Percentiles rank a stretch among this genome's conserved stretches.
Conservation (phyloP, 108 stramenopile species). For the Tribonema minus region DNA sequence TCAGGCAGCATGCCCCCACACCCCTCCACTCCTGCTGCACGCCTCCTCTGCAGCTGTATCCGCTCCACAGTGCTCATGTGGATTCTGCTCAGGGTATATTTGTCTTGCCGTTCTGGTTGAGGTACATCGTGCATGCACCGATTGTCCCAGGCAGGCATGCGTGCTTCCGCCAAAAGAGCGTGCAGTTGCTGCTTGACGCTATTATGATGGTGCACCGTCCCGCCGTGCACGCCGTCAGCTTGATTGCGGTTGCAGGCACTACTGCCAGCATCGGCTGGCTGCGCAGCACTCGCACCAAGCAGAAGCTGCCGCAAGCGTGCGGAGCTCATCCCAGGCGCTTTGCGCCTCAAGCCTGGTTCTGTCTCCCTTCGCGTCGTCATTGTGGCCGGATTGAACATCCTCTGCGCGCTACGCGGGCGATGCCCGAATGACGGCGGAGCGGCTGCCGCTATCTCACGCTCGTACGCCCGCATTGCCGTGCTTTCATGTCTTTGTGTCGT, state of each 20-base stretch:
- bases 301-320: neutral
- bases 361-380: neutral
- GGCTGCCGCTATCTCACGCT: neutral
- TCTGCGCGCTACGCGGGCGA: neutral
- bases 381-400: neutral
- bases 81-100: too few relatives aligned
- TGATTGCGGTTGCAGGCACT: neutral
- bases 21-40: too few relatives aligned
- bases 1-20: too few relatives aligned
- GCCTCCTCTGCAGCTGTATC: too few relatives aligned
- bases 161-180: neutral
- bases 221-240: neutral
- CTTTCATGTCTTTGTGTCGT: neutral
- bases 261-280: neutral
- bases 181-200: neutral
- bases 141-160: too few relatives aligned
- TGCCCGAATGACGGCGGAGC: neutral
- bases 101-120: too few relatives aligned
- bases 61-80: too few relatives aligned
- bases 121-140: too few relatives aligned
- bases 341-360: neutral
- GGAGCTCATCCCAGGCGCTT: neutral
- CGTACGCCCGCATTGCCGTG: neutral
- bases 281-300: neutral
- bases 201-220: neutral